phyloP scores from a whole-genome alignment of 139 green algal genomes.

The Tetraselmis striata region DNA sequence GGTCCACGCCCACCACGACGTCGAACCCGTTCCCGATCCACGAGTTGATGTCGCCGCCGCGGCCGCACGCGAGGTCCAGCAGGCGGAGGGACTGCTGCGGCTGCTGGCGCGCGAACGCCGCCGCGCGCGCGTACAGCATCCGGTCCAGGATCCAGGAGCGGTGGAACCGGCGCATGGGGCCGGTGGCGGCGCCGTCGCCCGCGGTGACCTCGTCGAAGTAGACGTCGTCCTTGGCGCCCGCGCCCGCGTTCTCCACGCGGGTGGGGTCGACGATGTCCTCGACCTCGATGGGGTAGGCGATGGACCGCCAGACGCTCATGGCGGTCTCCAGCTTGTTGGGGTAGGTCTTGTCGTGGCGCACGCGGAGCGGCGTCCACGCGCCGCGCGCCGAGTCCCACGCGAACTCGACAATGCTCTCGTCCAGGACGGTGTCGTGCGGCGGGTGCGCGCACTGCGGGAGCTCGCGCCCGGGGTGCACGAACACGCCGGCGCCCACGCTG shows the following conservation, averaged over 20 bases:
- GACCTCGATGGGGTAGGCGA: neutral
- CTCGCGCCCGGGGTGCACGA: neutral
- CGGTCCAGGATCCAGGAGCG: neutral
- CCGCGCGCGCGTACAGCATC: neutral
- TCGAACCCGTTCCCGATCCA: conserved; percentile 11
- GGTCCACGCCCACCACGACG: neutral
- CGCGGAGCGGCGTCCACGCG: neutral
- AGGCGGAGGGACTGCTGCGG: too few species aligned
- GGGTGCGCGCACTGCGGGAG: neutral
- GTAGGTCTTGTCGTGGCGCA: neutral
- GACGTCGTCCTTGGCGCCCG: neutral
- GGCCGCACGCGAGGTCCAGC: conserved; percentile 14
- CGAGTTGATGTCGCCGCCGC: conserved; percentile 14
- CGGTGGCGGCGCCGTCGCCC: neutral
- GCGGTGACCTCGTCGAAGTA: neutral
- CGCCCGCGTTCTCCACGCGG: neutral
- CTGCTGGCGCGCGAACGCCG: too few species aligned
- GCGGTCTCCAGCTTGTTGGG: neutral
- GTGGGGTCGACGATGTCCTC: neutral
- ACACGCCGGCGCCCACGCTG: too few species aligned
- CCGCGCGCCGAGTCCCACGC: neutral
- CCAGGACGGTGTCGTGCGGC: neutral
- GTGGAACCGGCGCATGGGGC: neutral
- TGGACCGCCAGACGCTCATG: neutral
- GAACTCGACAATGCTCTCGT: neutral